phyloP scores from a whole-genome alignment of 225 moss, liverwort and hornwort species.

The Pseudisothecium myosuroides region DNA sequence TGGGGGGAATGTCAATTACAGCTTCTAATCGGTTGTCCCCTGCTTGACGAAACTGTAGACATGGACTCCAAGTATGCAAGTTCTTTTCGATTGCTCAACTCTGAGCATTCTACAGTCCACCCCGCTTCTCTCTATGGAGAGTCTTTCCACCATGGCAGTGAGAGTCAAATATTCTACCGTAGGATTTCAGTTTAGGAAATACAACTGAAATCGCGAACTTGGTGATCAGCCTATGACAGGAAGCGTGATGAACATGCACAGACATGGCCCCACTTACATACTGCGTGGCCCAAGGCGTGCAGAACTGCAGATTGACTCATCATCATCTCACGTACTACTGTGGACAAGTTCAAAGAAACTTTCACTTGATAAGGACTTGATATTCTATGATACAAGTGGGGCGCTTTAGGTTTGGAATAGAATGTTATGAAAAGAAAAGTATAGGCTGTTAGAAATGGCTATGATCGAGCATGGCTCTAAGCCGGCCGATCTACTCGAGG shows the following conservation, averaged over 20 bases:
- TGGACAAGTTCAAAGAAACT: background rate
- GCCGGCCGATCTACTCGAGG: background rate
- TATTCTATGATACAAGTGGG: background rate
- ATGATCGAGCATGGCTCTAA: background rate
- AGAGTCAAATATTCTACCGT: background rate
- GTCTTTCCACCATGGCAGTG: background rate
- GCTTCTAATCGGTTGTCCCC: background rate
- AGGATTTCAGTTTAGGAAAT: background rate
- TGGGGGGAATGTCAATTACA: background rate
- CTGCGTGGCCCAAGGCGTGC: background rate
- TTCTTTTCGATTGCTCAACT: background rate
- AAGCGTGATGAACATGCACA: background rate
- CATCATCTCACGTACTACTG: background rate
- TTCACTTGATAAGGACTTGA: background rate
- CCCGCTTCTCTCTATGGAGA: background rate
- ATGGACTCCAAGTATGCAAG: background rate
- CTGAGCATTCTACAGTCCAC: background rate
- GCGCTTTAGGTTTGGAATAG: background rate
- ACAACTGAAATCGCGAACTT: background rate
- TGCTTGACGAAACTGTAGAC: background rate
- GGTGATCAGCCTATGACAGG: background rate
- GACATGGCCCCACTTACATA: background rate
- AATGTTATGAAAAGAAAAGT: background rate
- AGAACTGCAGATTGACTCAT: background rate
- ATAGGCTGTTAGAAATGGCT: background rate